Evolutionary conservation across 805 yeast genomes (phyloP), one percentile per base, ranked within the genome.

Genomic region (Suhomyces vadensis): DNA sequence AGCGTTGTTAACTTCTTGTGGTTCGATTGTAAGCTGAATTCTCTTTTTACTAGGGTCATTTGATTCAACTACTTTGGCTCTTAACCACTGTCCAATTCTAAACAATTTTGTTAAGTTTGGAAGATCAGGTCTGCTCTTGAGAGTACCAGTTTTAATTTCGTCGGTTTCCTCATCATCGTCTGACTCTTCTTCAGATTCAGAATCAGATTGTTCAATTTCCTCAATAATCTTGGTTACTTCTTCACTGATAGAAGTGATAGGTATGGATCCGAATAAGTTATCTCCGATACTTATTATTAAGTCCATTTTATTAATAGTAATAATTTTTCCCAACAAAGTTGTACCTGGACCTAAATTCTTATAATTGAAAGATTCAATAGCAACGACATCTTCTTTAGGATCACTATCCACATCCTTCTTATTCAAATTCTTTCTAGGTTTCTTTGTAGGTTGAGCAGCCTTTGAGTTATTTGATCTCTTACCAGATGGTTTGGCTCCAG

Each of bases 51-150:
- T 67, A 37, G 66, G 57, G 45, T 69, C 69, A 10, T 60, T 55
- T n/a, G 74, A 60, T 16, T 81, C 73, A 33, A 79, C 79, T n/a
- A 91, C 91, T 35, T 74, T 65, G 23, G 95, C 96, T 53, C 94
- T 79, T 33, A 94, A 68, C 89, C 94, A 92, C 62, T 87, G 92
- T 7, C 98, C 98, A 29, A 80, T 54, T 26, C 64, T 61, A 66
- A 91, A 89, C 40, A 78, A 60, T 1, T 71, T 58, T 1, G 67
- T 60, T 43, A 86, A 70, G 13, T 71, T 67, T 6, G 95, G 95
- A 43, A 84, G 70, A 33, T 74, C 77, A 11, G 65, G 65, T 22
- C 39, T 56, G 44, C 50, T 40, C 35, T 56, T 55, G 20, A 55
- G 39, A 4, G 65, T 61, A 4, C 54, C 61, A 4, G 63, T 51